Evolutionary conservation across 805 yeast species (phyloP).

Genomic region (Ogataea parapolymorpha): DNA sequence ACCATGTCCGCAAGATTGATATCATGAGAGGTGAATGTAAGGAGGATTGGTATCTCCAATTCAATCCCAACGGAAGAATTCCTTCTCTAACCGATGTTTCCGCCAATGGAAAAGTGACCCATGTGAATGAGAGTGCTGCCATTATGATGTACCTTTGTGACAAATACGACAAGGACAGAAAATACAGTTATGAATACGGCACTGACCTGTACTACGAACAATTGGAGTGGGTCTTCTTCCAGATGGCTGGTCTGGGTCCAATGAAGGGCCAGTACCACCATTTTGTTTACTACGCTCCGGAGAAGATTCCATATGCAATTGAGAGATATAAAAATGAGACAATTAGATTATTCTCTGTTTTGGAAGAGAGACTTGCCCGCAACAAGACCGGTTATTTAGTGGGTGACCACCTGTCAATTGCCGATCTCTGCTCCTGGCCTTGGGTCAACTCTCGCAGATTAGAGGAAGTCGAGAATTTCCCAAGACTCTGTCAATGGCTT

Average conservation of each 20-base stretch:
- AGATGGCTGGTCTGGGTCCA: constrained; percentile 59
- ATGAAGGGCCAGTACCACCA: constrained; percentile 60
- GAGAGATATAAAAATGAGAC: constrained; percentile 51
- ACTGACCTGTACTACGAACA: constrained; percentile 48
- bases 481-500: constrained; percentile 40
- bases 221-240: constrained; percentile 53
- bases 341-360: constrained; percentile 50
- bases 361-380: constrained; percentile 46
- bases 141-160: constrained; percentile 58
- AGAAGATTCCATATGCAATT: constrained; percentile 52
- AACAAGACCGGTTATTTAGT: constrained; percentile 54
- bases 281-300: constrained; percentile 44
- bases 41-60: constrained; percentile 51
- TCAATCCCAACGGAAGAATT: constrained; percentile 63
- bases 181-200: constrained; percentile 39
- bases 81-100: constrained; percentile 48
- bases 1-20: constrained; percentile 41
- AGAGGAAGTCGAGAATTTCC: constrained; percentile 38
- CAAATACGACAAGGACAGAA: constrained; percentile 53
- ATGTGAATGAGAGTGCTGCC: constrained; percentile 59
- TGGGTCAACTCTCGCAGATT: constrained; percentile 38
- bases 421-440: constrained; percentile 50
- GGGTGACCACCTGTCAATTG: constrained; percentile 56
- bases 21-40: constrained; percentile 45
- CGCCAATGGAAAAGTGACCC: constrained; percentile 39